phyloP scores from a whole-genome alignment of 495 filamentous ascomycete species.

The Lepidopterella palustris region DNA sequence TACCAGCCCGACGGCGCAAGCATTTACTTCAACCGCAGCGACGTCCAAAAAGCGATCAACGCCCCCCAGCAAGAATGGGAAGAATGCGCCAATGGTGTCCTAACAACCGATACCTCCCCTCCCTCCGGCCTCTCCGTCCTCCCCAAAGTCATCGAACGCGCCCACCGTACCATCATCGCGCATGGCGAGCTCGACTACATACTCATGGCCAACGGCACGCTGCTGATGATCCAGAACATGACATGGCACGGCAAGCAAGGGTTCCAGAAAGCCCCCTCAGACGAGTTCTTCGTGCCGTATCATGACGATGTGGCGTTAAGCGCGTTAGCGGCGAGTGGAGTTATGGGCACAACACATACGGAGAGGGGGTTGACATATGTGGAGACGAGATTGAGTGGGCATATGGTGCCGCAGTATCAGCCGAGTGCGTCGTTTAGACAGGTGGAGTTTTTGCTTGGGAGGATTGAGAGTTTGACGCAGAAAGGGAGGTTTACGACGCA shows the following conservation, averaged over 20 bases:
- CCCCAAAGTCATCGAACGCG: slow-evolving; percentile 64
- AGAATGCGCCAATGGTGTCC: slow-evolving; percentile 25
- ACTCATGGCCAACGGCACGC: slow-evolving; percentile 58
- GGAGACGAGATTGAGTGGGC: slow-evolving; percentile 30
- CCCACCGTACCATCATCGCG: slow-evolving; percentile 60
- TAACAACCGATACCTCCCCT: slow-evolving; percentile 27
- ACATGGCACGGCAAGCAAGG: slow-evolving; percentile 70
- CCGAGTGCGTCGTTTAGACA: slow-evolving; percentile 50
- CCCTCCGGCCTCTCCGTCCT: slow-evolving; percentile 41
- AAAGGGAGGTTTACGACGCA: slow-evolving; percentile 28
- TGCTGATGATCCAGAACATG: slow-evolving; percentile 77
- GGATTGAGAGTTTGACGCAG: slow-evolving; percentile 32
- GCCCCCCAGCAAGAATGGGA: slow-evolving; percentile 22
- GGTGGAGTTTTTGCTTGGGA: slow-evolving; percentile 44
- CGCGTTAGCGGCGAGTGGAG: slow-evolving; percentile 29
- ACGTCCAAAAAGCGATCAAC: slow-evolving; percentile 59
- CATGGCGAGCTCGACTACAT: slow-evolving; percentile 61
- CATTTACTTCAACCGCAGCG: slow-evolving; percentile 71
- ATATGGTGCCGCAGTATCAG: slow-evolving; percentile 38
- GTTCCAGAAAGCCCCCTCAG: slow-evolving; percentile 45
- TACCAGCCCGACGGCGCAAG: slow-evolving; percentile 41
- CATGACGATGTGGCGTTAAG: slow-evolving; percentile 26
- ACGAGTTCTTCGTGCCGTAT: slow-evolving; percentile 39
- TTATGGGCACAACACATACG: slow-evolving; percentile 34
- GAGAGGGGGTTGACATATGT: slow-evolving; percentile 38